Evolutionary conservation across 2,329 filamentous ascomycete genomes (phyloP).

Genomic region (Fusarium mexicanum): DNA sequence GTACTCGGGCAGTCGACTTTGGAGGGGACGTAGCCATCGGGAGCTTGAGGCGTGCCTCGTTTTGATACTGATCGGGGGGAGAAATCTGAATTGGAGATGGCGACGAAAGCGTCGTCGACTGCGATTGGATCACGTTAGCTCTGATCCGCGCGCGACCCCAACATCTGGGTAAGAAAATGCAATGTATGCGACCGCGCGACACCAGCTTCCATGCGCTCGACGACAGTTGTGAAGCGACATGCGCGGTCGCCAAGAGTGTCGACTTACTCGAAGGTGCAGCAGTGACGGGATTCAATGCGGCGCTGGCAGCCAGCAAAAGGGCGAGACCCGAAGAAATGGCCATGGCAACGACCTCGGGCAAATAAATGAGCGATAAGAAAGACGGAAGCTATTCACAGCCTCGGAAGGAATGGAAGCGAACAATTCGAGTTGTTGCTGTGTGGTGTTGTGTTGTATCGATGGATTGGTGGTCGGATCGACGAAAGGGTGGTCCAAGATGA

Average conservation of each 20-base stretch:
- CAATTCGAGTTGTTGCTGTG: background rate
- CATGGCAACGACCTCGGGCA: conserved; percentile 21
- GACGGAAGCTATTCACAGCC: background rate
- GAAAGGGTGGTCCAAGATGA: background rate
- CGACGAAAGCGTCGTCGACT: conserved; percentile 30
- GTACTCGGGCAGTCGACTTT: conserved; percentile 73
- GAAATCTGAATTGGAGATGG: conserved; percentile 30
- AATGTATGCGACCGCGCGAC: background rate
- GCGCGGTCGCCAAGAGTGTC: background rate
- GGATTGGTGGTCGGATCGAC: conserved; percentile 3
- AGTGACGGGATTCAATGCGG: conserved; percentile 28
- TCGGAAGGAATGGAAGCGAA: background rate
- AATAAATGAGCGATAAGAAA: background rate
- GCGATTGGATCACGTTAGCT: conserved; percentile 26
- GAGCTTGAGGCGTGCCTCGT: conserved; percentile 47
- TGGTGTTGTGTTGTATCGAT: background rate
- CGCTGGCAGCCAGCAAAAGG: conserved; percentile 40
- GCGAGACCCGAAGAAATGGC: conserved; percentile 38
- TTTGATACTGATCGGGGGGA: conserved; percentile 23
- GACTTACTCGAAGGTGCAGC: conserved; percentile 37
- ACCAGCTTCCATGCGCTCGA: background rate
- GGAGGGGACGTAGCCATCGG: conserved; percentile 73
- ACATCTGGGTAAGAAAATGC: background rate
- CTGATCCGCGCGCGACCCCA: background rate
- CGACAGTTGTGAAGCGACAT: background rate